Evolutionary conservation across 2,329 filamentous ascomycete genomes (phyloP).

Genomic region (Aspergillus alliaceus): DNA sequence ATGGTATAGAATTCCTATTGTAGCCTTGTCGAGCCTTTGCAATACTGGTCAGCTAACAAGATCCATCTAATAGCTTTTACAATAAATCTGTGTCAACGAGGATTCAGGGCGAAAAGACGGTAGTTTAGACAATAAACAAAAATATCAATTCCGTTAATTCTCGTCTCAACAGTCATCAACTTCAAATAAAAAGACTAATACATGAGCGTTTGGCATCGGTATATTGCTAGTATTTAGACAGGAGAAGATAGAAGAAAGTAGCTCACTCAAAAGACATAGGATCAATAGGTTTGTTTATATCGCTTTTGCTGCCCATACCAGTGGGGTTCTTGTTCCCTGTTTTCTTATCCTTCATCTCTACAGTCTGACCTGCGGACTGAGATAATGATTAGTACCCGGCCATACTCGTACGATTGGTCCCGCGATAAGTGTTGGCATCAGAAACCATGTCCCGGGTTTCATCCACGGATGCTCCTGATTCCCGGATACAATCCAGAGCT

Average conservation of each 20-base stretch:
- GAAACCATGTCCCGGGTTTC: conserved; percentile 19
- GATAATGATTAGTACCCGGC: conserved; percentile 2
- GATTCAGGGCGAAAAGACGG: no score
- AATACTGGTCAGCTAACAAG: no score
- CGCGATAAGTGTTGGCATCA: conserved; percentile 29
- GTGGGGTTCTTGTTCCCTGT: conserved; percentile 9
- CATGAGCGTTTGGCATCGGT: not conserved
- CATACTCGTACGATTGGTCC: conserved; percentile 32
- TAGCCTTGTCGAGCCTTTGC: no score
- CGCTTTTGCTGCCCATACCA: not conserved
- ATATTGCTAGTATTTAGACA: conserved; percentile 3
- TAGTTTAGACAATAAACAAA: not conserved
- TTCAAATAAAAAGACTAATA: not conserved
- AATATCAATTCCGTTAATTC: not conserved
- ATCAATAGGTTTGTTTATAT: not conserved
- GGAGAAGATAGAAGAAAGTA: not conserved
- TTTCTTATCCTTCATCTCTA: not conserved
- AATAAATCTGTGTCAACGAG: no score
- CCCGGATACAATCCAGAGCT: conserved; percentile 32
- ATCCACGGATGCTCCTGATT: conserved; percentile 29
- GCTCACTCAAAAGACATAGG: not conserved
- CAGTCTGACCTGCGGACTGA: conserved; percentile 26
- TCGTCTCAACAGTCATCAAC: not conserved
- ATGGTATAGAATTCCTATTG: not conserved
- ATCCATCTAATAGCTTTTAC: no score